Percentiles rank a stretch among this genome's conserved stretches.
phyloP scores from a whole-genome alignment of 2,329 filamentous ascomycete species.

The Boeremia lycopersici region DNA sequence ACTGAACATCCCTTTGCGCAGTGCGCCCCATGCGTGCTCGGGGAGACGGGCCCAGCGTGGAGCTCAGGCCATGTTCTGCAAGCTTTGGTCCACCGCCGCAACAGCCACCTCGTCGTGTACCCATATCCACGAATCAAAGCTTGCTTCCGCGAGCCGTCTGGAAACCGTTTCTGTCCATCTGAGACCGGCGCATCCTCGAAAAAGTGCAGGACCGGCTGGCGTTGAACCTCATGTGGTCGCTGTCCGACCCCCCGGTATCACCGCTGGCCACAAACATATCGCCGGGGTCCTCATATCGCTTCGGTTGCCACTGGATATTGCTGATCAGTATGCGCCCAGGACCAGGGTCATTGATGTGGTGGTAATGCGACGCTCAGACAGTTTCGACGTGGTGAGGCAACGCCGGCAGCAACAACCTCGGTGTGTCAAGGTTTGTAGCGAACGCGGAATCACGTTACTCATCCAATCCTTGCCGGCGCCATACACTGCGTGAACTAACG shows the following conservation, averaged over 20 bases:
- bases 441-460: constrained; percentile 15
- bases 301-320: constrained; percentile 12
- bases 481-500: constrained; percentile 12
- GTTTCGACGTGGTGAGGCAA: constrained; percentile 15
- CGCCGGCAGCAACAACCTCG: constrained; percentile 11
- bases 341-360: constrained; percentile 10
- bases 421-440: constrained; percentile 5
- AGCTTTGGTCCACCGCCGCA: constrained; percentile 27
- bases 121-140: constrained; percentile 33
- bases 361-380: constrained; percentile 9
- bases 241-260: constrained; percentile 10
- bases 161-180: constrained; percentile 35
- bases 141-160: constrained; percentile 22
- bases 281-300: constrained; percentile 14
- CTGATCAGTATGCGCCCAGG: constrained; percentile 9
- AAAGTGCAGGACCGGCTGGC: constrained; percentile 26
- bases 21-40: constrained; percentile 25
- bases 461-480: constrained; percentile 3
- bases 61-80: constrained; percentile 38
- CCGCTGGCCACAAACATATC: constrained; percentile 3
- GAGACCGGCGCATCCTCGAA: constrained; percentile 29
- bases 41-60: constrained; percentile 14
- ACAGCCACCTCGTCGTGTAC: constrained; percentile 37
- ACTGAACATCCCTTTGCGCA: constrained; percentile 30
- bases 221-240: constrained; percentile 6